phyloP scores from a whole-genome alignment of 768 basidiomycete genomes.

The Paxillus involutus region DNA sequence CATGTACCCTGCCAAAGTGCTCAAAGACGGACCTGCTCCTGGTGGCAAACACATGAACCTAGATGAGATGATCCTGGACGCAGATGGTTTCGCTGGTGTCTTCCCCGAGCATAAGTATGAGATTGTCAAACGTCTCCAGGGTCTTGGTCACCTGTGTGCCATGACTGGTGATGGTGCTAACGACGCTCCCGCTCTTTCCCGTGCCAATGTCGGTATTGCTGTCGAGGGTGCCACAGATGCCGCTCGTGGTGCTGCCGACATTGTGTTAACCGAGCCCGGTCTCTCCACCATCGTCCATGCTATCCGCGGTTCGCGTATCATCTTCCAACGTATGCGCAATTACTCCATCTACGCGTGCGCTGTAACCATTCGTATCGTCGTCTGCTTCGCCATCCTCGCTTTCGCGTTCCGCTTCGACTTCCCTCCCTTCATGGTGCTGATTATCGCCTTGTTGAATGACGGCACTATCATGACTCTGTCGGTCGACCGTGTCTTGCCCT shows the following conservation, averaged over 20 bases:
- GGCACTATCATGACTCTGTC: constrained; percentile 99
- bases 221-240: constrained; percentile 99
- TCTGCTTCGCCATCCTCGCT: constrained; percentile 93
- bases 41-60: constrained; percentile 80
- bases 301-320: constrained; percentile 96
- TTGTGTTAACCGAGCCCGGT: constrained; percentile 97
- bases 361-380: constrained; percentile 98
- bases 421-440: constrained; percentile 99
- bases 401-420: constrained; percentile 98
- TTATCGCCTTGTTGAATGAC: constrained; percentile 95
- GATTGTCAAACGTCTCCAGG: constrained; percentile 98
- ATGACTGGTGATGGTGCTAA: constrained; percentile 99
- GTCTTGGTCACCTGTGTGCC: constrained; percentile 91
- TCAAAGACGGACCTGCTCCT: constrained; percentile 92
- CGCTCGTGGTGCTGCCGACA: constrained; percentile 97
- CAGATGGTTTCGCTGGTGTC: constrained; percentile 98
- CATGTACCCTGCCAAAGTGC: constrained; percentile 99
- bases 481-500: constrained; percentile 93
- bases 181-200: constrained; percentile 95
- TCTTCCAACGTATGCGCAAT: constrained; percentile 99
- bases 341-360: constrained; percentile 97
- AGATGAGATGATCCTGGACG: constrained; percentile 99
- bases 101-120: constrained; percentile 99
- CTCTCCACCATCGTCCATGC: constrained; percentile 99
- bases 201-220: constrained; percentile 99